Evolutionary conservation across 768 basidiomycete species (phyloP).

Genomic region (Suillus tomentosus): DNA sequence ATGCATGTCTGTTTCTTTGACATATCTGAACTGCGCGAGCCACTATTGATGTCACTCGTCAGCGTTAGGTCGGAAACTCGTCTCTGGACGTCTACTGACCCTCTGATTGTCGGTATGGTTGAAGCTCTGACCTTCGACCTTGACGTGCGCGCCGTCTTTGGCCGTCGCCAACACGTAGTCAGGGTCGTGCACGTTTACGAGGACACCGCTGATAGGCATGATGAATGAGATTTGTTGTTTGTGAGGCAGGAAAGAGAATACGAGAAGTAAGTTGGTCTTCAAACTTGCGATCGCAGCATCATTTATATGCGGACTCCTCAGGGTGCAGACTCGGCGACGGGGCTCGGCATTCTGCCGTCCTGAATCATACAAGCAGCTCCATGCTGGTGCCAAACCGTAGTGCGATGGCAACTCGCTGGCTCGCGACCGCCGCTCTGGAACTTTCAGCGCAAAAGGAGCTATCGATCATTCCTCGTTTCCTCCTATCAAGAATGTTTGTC

Average conservation of each 20-base stretch:
- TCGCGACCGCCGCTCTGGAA: too few relatives aligned
- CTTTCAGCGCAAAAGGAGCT: too few relatives aligned
- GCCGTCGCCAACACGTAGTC: background rate
- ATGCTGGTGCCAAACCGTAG: background rate
- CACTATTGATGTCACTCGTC: background rate
- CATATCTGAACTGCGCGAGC: rapidly evolving
- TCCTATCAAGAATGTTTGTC: too few relatives aligned
- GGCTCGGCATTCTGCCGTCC: background rate
- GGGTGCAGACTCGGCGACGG: background rate
- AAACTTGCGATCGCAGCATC: background rate
- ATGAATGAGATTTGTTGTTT: background rate
- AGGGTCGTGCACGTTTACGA: background rate
- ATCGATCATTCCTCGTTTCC: too few relatives aligned
- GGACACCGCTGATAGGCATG: background rate
- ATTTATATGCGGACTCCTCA: background rate
- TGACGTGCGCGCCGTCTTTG: rapidly evolving
- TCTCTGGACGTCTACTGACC: background rate
- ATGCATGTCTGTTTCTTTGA: rapidly evolving
- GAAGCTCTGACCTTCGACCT: background rate
- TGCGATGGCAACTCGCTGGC: background rate
- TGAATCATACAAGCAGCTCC: background rate
- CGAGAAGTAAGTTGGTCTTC: background rate
- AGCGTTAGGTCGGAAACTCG: background rate
- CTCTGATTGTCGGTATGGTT: background rate
- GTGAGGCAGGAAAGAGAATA: background rate